These are phyloP conservation scores for Farysia itapuensis DNA, from an alignment of 1,284 basidiomycete genomes.

Conservation along the genomic window DNA sequence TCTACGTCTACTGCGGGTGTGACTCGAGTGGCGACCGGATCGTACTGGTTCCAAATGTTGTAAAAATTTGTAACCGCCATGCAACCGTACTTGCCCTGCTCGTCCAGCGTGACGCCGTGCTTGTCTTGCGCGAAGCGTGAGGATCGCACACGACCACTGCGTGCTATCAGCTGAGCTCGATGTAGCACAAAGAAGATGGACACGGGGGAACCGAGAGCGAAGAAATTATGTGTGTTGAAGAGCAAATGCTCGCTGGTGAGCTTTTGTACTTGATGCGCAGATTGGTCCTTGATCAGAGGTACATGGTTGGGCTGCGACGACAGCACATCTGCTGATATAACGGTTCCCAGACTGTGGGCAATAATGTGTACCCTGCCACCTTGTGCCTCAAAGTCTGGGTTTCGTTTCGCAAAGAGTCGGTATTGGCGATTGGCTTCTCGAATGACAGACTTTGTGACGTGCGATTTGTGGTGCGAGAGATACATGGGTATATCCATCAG, in stretches of 20 bases:
- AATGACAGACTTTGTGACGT: constrained; percentile 64
- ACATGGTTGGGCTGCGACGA: constrained; percentile 65
- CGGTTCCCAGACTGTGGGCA: constrained; percentile 64
- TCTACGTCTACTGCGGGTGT: constrained; percentile 60
- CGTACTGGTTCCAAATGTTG: constrained; percentile 65
- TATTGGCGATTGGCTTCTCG: constrained; percentile 61
- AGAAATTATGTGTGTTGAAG: constrained; percentile 63
- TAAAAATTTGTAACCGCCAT: constrained; percentile 64
- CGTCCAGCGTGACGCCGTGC: constrained; percentile 58
- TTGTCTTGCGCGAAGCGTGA: constrained; percentile 62
- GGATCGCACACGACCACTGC: constrained; percentile 63
- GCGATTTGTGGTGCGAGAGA: constrained; percentile 62
- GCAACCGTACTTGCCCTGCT: constrained; percentile 65
- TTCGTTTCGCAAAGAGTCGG: constrained; percentile 65
- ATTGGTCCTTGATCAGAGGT: constrained; percentile 15
- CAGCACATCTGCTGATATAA: constrained; percentile 65
- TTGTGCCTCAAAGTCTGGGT: constrained; percentile 61
- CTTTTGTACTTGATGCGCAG: constrained; percentile 7
- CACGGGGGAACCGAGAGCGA: constrained; percentile 65
- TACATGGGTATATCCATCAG: constrained; percentile 64
- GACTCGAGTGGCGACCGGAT: constrained; percentile 63
- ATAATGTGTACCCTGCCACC: constrained; percentile 63
- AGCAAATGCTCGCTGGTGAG: constrained; percentile 26
- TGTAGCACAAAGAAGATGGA: constrained; percentile 66
- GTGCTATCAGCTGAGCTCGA: constrained; percentile 65